These are phyloP conservation scores for Peronospora destructor DNA, from an alignment of 352 stramenopile species.

Conservation along the genomic window DNA sequence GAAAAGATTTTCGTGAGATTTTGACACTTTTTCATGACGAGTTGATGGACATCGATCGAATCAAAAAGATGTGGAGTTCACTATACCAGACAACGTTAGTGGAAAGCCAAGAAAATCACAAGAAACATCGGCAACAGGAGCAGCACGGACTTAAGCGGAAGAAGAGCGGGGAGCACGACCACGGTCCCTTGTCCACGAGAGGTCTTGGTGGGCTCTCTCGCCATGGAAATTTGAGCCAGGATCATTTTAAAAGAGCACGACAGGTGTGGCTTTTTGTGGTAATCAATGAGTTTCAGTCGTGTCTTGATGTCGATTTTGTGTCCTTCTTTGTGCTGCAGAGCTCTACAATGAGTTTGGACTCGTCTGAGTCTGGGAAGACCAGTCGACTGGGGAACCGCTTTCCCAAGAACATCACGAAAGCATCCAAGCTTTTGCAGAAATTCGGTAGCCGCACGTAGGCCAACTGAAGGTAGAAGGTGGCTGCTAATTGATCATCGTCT, in stretches of 20 bases:
- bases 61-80: slow-evolving; percentile 29
- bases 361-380: slow-evolving; percentile 48
- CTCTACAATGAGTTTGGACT: slow-evolving; percentile 30
- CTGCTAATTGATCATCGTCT: neutral
- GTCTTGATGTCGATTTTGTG: slow-evolving; percentile 6
- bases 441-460: slow-evolving; percentile 30
- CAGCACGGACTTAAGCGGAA: slow-evolving; percentile 31
- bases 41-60: slow-evolving; percentile 8
- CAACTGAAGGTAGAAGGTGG: slow-evolving; percentile 1
- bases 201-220: slow-evolving; percentile 7
- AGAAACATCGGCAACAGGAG: slow-evolving; percentile 33
- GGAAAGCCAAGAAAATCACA: slow-evolving; percentile 60
- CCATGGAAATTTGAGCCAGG: slow-evolving; percentile 20
- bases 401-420: slow-evolving; percentile 27
- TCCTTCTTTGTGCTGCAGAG: slow-evolving; percentile 17
- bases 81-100: slow-evolving; percentile 47
- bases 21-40: slow-evolving; percentile 54
- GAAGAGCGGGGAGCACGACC: slow-evolving; percentile 21
- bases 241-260: slow-evolving; percentile 48
- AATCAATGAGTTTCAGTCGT: neutral
- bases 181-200: slow-evolving; percentile 12
- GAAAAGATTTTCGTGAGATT: slow-evolving; percentile 65
- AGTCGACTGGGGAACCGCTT: slow-evolving; percentile 37
- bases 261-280: slow-evolving; percentile 25
- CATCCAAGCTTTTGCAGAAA: slow-evolving; percentile 73